Conservation (phyloP, 495 filamentous ascomycete species). For the Aeminium ludgeri region DNA sequence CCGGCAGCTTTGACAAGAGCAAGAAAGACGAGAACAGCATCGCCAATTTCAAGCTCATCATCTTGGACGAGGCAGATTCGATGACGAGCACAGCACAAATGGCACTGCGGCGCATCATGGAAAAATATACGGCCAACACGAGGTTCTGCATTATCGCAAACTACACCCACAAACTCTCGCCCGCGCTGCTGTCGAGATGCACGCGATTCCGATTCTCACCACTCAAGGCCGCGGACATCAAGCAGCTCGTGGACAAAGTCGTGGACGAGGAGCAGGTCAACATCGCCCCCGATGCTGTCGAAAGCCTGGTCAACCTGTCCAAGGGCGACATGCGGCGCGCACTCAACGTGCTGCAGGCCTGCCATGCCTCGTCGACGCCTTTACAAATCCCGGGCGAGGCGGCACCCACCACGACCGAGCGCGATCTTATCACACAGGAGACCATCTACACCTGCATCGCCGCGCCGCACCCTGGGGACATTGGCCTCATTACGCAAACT, state of each 20-base stretch:
- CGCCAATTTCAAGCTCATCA: slow-evolving; percentile 81
- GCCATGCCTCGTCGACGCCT: slow-evolving; percentile 70
- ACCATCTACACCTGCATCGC: slow-evolving; percentile 98
- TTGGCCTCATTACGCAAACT: slow-evolving; percentile 64
- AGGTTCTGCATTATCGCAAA: slow-evolving; percentile 98
- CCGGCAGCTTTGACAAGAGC: slow-evolving; percentile 22
- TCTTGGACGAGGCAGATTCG: slow-evolving; percentile 94
- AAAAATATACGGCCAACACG: slow-evolving; percentile 96
- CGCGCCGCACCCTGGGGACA: slow-evolving; percentile 80
- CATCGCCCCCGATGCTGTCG: slow-evolving; percentile 60
- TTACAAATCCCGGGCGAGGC: slow-evolving; percentile 32
- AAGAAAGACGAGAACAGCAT: slow-evolving; percentile 38
- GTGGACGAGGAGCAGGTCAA: slow-evolving; percentile 74
- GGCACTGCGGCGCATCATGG: slow-evolving; percentile 94
- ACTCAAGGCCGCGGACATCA: slow-evolving; percentile 72
- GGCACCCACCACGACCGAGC: slow-evolving; percentile 33
- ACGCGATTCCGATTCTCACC: slow-evolving; percentile 93
- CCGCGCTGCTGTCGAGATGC: slow-evolving; percentile 80
- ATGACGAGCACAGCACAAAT: slow-evolving; percentile 97
- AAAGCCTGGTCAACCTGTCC: slow-evolving; percentile 69
- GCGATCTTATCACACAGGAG: slow-evolving; percentile 71
- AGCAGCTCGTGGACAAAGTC: slow-evolving; percentile 69
- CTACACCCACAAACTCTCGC: slow-evolving; percentile 97
- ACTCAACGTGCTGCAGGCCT: slow-evolving; percentile 90
- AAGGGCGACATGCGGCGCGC: slow-evolving; percentile 94